Evolutionary conservation across 2,329 filamentous ascomycete species (phyloP).

Genomic region (Fusarium sp.): DNA sequence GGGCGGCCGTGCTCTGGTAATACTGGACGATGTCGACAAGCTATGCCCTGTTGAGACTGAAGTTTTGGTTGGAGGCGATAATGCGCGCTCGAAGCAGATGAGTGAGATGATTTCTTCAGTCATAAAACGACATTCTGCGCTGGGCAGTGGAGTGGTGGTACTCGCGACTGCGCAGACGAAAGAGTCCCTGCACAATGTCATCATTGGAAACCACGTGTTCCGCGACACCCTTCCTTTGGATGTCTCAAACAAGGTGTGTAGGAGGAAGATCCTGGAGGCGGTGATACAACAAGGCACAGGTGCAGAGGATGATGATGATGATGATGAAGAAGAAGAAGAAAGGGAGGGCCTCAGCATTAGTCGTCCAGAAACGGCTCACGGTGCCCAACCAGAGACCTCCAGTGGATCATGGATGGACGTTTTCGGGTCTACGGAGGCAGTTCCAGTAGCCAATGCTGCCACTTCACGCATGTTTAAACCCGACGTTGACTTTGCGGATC

Average conservation of each 20-base stretch:
- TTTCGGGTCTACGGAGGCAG: slow-evolving; percentile 86
- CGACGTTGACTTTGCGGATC: neutral
- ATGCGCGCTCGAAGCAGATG: slow-evolving; percentile 89
- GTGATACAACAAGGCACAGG: neutral
- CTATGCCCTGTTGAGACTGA: slow-evolving; percentile 94
- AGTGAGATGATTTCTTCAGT: slow-evolving; percentile 88
- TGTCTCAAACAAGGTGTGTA: slow-evolving; percentile 71
- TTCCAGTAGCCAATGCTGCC: neutral
- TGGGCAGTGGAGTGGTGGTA: slow-evolving; percentile 83
- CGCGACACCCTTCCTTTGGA: neutral
- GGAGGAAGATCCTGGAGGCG: slow-evolving; percentile 42
- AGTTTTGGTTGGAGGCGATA: slow-evolving; percentile 91
- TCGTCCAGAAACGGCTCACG: slow-evolving; percentile 67
- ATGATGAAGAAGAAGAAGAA: slow-evolving; percentile 51
- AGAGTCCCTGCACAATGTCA: neutral
- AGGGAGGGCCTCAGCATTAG: slow-evolving; percentile 54
- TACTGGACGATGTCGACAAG: slow-evolving; percentile 93
- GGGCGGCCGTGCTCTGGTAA: slow-evolving; percentile 83
- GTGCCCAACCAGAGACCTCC: slow-evolving; percentile 44
- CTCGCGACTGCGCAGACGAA: slow-evolving; percentile 27
- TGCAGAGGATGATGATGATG: slow-evolving; percentile 54
- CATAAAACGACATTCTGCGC: slow-evolving; percentile 83
- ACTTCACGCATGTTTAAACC: neutral
- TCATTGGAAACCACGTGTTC: neutral
- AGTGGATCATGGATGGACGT: slow-evolving; percentile 83